phyloP scores from a whole-genome alignment of 2,329 filamentous ascomycete species.

The Cercospora citrullina region DNA sequence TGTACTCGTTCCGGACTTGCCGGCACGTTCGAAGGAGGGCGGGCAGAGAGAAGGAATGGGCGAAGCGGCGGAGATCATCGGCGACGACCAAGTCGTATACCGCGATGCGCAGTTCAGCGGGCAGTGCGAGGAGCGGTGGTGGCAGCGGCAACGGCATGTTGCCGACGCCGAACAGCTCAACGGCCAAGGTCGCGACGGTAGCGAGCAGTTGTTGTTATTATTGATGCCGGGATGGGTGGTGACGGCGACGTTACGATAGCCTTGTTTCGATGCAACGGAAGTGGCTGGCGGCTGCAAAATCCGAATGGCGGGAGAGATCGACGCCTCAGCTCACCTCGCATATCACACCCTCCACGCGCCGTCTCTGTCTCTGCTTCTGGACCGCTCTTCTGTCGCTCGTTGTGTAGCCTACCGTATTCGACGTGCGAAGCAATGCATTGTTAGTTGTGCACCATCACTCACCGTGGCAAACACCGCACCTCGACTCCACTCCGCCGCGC shows the following conservation, averaged over 20 bases:
- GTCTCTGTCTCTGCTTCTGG: not conserved
- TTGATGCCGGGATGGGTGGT: not conserved
- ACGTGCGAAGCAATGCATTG: not conserved
- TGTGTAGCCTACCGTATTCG: not conserved
- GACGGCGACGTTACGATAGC: not conserved
- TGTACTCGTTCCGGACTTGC: constrained; percentile 19
- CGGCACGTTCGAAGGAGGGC: constrained; percentile 16
- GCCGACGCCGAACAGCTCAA: not conserved
- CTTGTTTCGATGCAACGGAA: not conserved
- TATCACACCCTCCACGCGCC: not conserved
- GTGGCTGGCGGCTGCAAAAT: not conserved
- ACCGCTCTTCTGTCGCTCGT: constrained; percentile 11
- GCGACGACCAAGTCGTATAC: constrained; percentile 20
- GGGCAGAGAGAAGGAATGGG: constrained; percentile 15
- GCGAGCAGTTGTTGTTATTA: not conserved
- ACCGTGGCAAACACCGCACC: not conserved
- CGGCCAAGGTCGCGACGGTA: not conserved
- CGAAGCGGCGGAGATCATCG: constrained; percentile 18
- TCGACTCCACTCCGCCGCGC: not conserved
- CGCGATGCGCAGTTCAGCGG: constrained; percentile 20
- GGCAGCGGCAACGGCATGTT: not conserved
- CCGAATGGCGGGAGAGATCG: not conserved
- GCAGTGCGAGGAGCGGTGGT: constrained; percentile 17
- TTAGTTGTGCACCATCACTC: not conserved
- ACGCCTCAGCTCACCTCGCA: not conserved